Conservation (phyloP, 2,329 filamentous ascomycete genomes). For the Xylaria arbuscula region DNA sequence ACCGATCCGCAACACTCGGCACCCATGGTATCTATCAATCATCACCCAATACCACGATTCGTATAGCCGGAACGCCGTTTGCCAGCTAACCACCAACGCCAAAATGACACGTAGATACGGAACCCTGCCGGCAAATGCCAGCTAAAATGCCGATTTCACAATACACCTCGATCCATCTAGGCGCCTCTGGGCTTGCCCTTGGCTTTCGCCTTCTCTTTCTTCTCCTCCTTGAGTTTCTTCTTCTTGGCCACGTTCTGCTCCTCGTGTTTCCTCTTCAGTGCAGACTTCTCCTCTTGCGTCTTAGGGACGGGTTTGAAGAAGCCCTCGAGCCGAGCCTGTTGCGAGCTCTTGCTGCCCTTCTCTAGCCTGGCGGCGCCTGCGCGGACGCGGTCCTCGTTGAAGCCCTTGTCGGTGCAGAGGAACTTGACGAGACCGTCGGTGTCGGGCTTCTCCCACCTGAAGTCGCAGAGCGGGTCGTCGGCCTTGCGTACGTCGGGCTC, state of each 20-base stretch:
- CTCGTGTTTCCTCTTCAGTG: slow-evolving; percentile 91
- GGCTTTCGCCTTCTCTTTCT: slow-evolving; percentile 92
- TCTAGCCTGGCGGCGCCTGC: slow-evolving; percentile 79
- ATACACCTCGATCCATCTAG: slow-evolving; percentile 17
- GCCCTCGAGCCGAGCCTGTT: slow-evolving; percentile 91
- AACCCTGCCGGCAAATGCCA: background rate
- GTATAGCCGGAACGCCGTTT: slow-evolving; percentile 43
- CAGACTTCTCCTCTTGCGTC: slow-evolving; percentile 85
- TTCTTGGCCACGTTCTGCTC: slow-evolving; percentile 92
- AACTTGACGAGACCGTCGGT: slow-evolving; percentile 90
- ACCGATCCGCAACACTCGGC: slow-evolving; percentile 21
- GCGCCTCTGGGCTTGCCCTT: slow-evolving; percentile 84
- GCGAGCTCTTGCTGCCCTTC: slow-evolving; percentile 90
- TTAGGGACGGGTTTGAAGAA: slow-evolving; percentile 96
- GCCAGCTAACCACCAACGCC: slow-evolving; percentile 41
- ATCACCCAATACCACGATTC: slow-evolving; percentile 21
- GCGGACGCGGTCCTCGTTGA: slow-evolving; percentile 93
- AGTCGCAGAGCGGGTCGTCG: slow-evolving; percentile 88
- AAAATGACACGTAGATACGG: background rate
- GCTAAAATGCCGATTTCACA: background rate
- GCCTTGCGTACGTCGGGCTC: slow-evolving; percentile 87
- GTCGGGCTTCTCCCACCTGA: slow-evolving; percentile 97
- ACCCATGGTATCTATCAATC: slow-evolving; percentile 40
- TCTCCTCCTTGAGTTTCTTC: slow-evolving; percentile 93
- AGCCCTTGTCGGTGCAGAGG: slow-evolving; percentile 93